Evolutionary conservation across 805 yeast genomes (phyloP).

Genomic region (Nakazawaea ishiwadae): DNA sequence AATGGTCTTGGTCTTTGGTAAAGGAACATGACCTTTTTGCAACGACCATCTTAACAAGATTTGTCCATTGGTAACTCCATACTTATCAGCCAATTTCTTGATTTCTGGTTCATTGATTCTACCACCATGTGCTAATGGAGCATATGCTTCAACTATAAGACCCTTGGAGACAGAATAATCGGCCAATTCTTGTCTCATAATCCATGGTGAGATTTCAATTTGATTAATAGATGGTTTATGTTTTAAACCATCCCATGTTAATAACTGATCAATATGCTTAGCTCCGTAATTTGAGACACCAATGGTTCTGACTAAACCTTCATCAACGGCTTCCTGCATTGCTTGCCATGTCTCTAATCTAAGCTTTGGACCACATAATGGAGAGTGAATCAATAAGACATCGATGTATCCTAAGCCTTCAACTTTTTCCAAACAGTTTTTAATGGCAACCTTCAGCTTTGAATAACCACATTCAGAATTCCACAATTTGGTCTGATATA

Average conservation of each 20-base stretch:
- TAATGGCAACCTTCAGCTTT: slow-evolving; percentile 54
- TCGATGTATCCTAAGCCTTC: slow-evolving; percentile 64
- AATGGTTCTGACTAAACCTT: slow-evolving; percentile 55
- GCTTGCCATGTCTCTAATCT: slow-evolving; percentile 67
- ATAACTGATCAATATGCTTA: slow-evolving; percentile 54
- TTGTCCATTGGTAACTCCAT: slow-evolving; percentile 52
- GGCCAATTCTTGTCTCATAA: slow-evolving; percentile 60
- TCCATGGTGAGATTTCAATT: slow-evolving; percentile 82
- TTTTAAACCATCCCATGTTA: slow-evolving; percentile 49
- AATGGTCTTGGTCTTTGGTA: slow-evolving; percentile 59
- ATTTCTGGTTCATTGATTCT: slow-evolving; percentile 53
- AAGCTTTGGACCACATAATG: slow-evolving; percentile 39
- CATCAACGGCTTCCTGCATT: slow-evolving; percentile 65
- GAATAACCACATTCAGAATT: slow-evolving; percentile 57
- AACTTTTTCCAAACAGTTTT: slow-evolving; percentile 47
- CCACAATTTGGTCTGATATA: slow-evolving; percentile 74
- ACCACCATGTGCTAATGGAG: slow-evolving; percentile 66
- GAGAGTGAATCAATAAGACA: slow-evolving; percentile 63
- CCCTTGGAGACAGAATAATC: slow-evolving; percentile 51
- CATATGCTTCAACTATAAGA: slow-evolving; percentile 67
- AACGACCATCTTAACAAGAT: slow-evolving; percentile 69
- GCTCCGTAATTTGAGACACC: slow-evolving; percentile 78
- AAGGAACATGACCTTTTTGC: slow-evolving; percentile 65
- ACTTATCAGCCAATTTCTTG: slow-evolving; percentile 41
- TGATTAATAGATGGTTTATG: slow-evolving; percentile 73